Evolutionary conservation across 768 basidiomycete species (phyloP).

Genomic region (Mrakia gelida): DNA sequence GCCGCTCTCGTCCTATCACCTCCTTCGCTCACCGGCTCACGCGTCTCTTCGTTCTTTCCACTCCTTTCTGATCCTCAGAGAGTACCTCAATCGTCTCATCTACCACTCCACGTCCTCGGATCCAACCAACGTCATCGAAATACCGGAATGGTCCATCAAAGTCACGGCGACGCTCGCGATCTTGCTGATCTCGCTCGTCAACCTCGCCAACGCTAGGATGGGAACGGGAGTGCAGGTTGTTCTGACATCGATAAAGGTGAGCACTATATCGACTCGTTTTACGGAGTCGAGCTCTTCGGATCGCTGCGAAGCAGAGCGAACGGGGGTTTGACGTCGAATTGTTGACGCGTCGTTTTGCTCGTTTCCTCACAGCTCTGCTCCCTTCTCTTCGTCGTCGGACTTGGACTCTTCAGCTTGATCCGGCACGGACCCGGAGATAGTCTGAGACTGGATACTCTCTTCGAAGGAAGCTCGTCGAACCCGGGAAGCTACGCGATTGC

Average conservation of each 20-base stretch:
- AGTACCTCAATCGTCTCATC: slow-evolving; percentile 86
- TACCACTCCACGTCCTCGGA: slow-evolving; percentile 58
- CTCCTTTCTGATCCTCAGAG: slow-evolving; percentile 41
- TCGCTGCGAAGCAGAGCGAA: background rate
- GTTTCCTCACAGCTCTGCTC: slow-evolving; percentile 63
- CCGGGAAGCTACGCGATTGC: slow-evolving; percentile 47
- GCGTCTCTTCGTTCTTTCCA: background rate
- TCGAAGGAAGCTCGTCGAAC: slow-evolving; percentile 8
- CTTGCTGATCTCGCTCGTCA: slow-evolving; percentile 65
- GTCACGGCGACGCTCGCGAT: slow-evolving; percentile 52
- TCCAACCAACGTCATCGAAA: slow-evolving; percentile 39
- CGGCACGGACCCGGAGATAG: slow-evolving; percentile 33
- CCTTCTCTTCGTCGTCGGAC: slow-evolving; percentile 38
- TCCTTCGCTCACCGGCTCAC: background rate
- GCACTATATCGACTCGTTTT: slow-evolving; percentile 58
- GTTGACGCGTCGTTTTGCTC: slow-evolving; percentile 11
- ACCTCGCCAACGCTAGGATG: slow-evolving; percentile 68
- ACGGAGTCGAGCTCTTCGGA: background rate
- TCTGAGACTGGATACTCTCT: slow-evolving; percentile 51
- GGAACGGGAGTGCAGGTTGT: slow-evolving; percentile 78
- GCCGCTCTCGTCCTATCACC: background rate
- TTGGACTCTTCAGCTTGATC: background rate
- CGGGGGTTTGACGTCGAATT: background rate
- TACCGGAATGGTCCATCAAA: slow-evolving; percentile 89
- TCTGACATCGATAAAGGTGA: slow-evolving; percentile 82